Percentiles rank a stretch among this genome's conserved stretches.
Evolutionary conservation across 140 eudicot species (phyloP).

Genomic region (Stevia rebaudiana): DNA sequence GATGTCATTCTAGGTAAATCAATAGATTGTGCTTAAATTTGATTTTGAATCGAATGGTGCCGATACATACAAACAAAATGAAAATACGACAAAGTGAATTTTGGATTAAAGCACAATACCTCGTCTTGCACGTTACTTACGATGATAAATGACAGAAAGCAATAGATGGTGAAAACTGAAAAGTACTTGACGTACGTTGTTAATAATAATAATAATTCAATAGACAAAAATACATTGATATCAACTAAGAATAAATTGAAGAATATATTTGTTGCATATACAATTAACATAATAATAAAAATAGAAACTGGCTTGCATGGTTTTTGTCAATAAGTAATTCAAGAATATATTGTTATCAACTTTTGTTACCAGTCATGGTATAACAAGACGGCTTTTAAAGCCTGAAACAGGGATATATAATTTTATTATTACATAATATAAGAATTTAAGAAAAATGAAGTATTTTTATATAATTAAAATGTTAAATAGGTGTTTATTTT

Average conservation of each 20-base stretch:
- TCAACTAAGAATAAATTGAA: slow-evolving; percentile 4
- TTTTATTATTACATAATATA: too few relatives aligned
- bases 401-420: too few relatives aligned
- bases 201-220: not conserved
- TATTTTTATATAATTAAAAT: too few relatives aligned
- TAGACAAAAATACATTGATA: not conserved
- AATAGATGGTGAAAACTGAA: not conserved
- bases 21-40: too few relatives aligned
- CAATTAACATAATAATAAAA: not conserved
- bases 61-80: not conserved
- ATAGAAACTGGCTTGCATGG: not conserved
- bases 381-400: not conserved
- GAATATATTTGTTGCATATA: not conserved
- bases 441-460: too few relatives aligned
- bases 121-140: slow-evolving; percentile 6
- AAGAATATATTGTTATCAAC: not conserved
- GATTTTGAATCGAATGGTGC: too few relatives aligned
- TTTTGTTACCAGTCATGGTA: not conserved
- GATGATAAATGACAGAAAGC: not conserved
- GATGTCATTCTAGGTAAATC: too few relatives aligned
- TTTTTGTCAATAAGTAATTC: not conserved
- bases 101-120: not conserved
- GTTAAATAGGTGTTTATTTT: too few relatives aligned
- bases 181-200: slow-evolving; percentile 17
- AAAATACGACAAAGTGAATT: not conserved